These are phyloP conservation scores for Phyllostachys edulis DNA, from an alignment of 176 grass and related monocot genomes.

Conservation along the genomic window DNA sequence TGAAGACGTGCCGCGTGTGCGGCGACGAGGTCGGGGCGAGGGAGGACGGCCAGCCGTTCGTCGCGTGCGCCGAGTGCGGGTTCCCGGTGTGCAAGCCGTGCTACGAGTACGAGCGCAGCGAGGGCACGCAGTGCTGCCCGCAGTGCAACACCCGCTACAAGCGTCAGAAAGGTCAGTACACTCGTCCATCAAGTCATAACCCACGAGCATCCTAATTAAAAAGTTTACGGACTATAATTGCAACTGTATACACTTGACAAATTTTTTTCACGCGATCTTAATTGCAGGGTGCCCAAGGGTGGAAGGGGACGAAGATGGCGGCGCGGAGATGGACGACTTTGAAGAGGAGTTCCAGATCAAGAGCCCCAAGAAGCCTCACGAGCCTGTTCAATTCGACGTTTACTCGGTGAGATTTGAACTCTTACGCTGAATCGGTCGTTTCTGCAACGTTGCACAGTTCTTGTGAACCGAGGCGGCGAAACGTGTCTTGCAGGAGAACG, in stretches of 20 bases:
- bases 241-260: not conserved
- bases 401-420: conserved; percentile 61
- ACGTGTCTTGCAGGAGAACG: conserved; percentile 58
- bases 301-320: conserved; percentile 71
- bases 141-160: conserved; percentile 97
- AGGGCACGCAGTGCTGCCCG: conserved; percentile 73
- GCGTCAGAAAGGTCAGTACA: conserved; percentile 63
- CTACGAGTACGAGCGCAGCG: conserved; percentile 82
- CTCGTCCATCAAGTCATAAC: not conserved
- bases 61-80: conserved; percentile 81
- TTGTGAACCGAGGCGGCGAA: not conserved
- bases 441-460: not conserved
- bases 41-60: conserved; percentile 64
- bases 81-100: conserved; percentile 86
- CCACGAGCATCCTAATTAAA: not conserved
- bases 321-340: conserved; percentile 70
- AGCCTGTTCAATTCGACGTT: conserved; percentile 52
- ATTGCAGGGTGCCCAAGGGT: conserved; percentile 57
- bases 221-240: not conserved
- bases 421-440: not conserved
- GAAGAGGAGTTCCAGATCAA: conserved; percentile 77
- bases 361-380: conserved; percentile 64
- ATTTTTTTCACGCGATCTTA: not conserved
- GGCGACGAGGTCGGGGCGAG: conserved; percentile 58
- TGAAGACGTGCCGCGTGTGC: conserved; percentile 71